These are phyloP conservation scores for Heteromeles arbutifolia DNA, from an alignment of 306 rosid genomes.

Conservation along the genomic window DNA sequence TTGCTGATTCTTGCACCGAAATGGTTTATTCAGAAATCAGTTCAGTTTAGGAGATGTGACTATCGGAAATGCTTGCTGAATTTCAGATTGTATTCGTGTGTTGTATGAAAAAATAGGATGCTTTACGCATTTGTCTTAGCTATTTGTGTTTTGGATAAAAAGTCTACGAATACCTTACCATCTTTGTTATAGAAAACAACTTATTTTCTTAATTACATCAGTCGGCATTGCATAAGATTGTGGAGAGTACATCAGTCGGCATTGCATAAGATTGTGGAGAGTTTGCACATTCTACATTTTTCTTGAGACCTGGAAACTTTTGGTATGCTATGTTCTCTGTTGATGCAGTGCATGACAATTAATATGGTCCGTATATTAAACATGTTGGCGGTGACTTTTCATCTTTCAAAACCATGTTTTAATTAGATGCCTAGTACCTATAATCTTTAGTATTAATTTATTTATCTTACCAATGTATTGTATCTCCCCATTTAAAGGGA, in stretches of 20 bases:
- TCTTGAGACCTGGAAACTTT: not conserved
- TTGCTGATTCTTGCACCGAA: not conserved
- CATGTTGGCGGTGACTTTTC: no score
- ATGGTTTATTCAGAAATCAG: not conserved
- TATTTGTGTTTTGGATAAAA: not conserved
- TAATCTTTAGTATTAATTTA: no score
- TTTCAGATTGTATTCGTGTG: not conserved
- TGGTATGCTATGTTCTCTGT: not conserved
- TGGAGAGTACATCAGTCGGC: not conserved
- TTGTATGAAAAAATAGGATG: not conserved
- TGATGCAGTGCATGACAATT: no score
- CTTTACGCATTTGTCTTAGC: not conserved
- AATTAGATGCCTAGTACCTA: no score
- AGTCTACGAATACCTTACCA: not conserved
- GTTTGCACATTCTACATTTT: not conserved
- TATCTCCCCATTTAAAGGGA: no score
- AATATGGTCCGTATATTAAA: no score
- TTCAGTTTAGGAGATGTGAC: not conserved
- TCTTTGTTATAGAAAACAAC: not conserved
- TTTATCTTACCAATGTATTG: no score
- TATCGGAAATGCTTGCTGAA: not conserved
- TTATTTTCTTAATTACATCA: not conserved
- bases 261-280: not conserved
- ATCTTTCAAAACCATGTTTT: no score
- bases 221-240: not conserved